A percentile compares a stretch with the other conserved stretches of the same genome.
phyloP scores from a whole-genome alignment of 108 stramenopile genomes.

The Skeletonema marinoi region DNA sequence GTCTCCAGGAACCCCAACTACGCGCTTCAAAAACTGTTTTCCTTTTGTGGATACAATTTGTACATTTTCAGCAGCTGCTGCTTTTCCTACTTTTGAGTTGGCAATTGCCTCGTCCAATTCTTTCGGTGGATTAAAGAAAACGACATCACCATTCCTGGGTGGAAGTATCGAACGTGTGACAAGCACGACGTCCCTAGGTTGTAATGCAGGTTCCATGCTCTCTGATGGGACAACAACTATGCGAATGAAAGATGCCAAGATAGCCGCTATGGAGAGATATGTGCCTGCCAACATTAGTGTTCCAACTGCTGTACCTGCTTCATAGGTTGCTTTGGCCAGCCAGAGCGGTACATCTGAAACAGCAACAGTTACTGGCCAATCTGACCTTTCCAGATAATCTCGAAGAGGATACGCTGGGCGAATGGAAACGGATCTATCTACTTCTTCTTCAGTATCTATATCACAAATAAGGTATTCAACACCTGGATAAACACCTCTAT shows the following conservation, averaged over 20 bases:
- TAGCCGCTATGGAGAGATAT: conserved; percentile 43
- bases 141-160: conserved; percentile 57
- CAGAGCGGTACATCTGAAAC: conserved; percentile 59
- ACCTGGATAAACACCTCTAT: conserved; percentile 58
- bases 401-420: conserved; percentile 60
- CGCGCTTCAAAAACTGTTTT: conserved; percentile 66
- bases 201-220: conserved; percentile 62
- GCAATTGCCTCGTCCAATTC: conserved; percentile 50
- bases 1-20: conserved; percentile 60
- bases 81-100: conserved; percentile 44
- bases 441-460: background rate
- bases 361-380: conserved; percentile 60
- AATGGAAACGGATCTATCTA: conserved; percentile 33
- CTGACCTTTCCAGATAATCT: conserved; percentile 54
- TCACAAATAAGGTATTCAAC: conserved; percentile 58
- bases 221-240: conserved; percentile 52
- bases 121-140: conserved; percentile 63
- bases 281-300: conserved; percentile 43
- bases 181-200: conserved; percentile 61
- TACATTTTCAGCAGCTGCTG: conserved; percentile 18
- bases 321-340: conserved; percentile 57
- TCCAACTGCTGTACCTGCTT: conserved; percentile 60
- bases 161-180: conserved; percentile 51
- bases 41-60: conserved; percentile 51
- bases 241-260: conserved; percentile 44